phyloP scores from a whole-genome alignment of 257 asterid genomes.

The Cruciata laevipes region DNA sequence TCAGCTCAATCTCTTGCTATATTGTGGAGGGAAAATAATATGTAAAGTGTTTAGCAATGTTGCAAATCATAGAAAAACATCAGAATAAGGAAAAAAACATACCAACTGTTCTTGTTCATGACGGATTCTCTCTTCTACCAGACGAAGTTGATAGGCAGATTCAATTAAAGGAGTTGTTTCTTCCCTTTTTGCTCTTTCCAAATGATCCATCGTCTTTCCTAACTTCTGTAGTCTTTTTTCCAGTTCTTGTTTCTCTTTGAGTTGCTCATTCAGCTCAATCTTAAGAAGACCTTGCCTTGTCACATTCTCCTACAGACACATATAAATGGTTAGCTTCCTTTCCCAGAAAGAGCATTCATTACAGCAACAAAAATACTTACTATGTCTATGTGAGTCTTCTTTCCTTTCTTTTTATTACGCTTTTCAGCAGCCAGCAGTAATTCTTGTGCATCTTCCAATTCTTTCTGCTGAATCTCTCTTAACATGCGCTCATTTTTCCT shows the following conservation, averaged over 20 bases:
- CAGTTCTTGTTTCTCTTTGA: constrained; percentile 77
- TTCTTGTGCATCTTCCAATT: constrained; percentile 64
- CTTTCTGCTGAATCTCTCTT: constrained; percentile 79
- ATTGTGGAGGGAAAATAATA: neutral
- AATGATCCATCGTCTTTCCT: constrained; percentile 31
- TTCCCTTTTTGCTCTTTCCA: constrained; percentile 41
- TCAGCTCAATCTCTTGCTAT: constrained; percentile 27
- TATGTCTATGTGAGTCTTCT: constrained; percentile 61
- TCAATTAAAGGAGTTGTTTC: constrained; percentile 29
- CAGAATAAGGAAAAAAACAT: neutral
- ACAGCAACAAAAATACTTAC: constrained; percentile 31
- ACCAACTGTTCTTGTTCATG: constrained; percentile 36
- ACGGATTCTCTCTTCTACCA: constrained; percentile 24
- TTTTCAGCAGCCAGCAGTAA: constrained; percentile 58
- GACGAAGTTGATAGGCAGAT: constrained; percentile 27
- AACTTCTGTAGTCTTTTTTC: constrained; percentile 49
- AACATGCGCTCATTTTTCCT: constrained; percentile 66
- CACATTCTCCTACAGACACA: constrained; percentile 55
- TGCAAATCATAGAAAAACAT: neutral
- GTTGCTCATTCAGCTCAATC: constrained; percentile 63
- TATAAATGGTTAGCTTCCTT: neutral
- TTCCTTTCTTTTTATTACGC: constrained; percentile 60
- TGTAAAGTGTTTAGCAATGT: neutral
- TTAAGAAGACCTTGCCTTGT: constrained; percentile 60
- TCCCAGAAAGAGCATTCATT: neutral